phyloP scores from a whole-genome alignment of 2,329 filamentous ascomycete species.

The Bipolaris victoriae region DNA sequence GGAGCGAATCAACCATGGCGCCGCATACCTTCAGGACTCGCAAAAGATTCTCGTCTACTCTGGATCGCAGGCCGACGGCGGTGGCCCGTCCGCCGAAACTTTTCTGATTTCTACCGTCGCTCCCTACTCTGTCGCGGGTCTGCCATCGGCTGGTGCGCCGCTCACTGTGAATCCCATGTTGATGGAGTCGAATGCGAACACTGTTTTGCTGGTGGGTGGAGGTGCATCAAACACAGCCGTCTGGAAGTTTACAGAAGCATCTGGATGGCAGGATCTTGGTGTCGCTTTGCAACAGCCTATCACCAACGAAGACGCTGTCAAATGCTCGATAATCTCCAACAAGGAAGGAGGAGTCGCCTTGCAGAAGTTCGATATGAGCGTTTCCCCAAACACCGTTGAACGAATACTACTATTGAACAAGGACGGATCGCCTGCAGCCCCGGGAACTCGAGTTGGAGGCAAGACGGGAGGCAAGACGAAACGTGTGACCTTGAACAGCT shows the following conservation, averaged over 20 bases:
- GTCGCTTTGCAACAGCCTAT: slow-evolving; percentile 67
- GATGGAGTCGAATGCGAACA: slow-evolving; percentile 72
- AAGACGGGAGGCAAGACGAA: slow-evolving; percentile 44
- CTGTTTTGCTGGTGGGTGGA: slow-evolving; percentile 78
- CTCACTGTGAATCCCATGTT: slow-evolving; percentile 73
- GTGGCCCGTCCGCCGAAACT: slow-evolving; percentile 70
- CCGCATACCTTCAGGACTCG: slow-evolving; percentile 72
- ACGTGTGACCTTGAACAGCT: slow-evolving; percentile 66
- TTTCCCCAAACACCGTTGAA: slow-evolving; percentile 75
- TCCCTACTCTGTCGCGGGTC: slow-evolving; percentile 67
- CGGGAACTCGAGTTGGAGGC: slow-evolving; percentile 56
- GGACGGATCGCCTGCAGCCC: slow-evolving; percentile 59
- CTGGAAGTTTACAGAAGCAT: slow-evolving; percentile 71
- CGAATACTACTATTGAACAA: slow-evolving; percentile 70
- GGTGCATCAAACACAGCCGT: slow-evolving; percentile 68
- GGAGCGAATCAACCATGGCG: slow-evolving; percentile 76
- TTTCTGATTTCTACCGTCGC: slow-evolving; percentile 72
- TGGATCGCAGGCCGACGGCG: slow-evolving; percentile 68
- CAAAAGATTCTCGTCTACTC: slow-evolving; percentile 81
- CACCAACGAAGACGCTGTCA: slow-evolving; percentile 63
- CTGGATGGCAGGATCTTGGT: slow-evolving; percentile 71
- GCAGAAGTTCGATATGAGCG: slow-evolving; percentile 76
- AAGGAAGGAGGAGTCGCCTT: slow-evolving; percentile 79
- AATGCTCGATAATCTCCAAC: slow-evolving; percentile 70
- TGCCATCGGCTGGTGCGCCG: slow-evolving; percentile 58